phyloP scores from a whole-genome alignment of 164 flowering plant genomes.

The Brasenia schreberi region DNA sequence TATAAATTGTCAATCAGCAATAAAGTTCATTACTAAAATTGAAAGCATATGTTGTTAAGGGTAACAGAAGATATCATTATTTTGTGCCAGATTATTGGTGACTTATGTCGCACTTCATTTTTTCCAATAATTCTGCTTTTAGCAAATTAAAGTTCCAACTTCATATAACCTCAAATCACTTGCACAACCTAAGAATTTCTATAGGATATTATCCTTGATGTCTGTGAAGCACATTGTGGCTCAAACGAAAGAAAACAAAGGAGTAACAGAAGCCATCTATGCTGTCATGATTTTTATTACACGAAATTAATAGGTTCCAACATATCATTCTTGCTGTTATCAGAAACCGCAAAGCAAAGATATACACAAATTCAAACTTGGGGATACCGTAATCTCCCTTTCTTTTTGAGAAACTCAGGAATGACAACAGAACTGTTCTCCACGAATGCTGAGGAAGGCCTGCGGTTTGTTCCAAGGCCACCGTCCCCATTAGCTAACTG shows the following conservation, averaged over 20 bases:
- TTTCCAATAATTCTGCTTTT: too few relatives aligned
- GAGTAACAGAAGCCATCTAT: too few relatives aligned
- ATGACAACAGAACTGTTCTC: constrained; percentile 65
- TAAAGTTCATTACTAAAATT: constrained; percentile 36
- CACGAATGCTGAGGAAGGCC: constrained; percentile 37
- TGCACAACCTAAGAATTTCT: too few relatives aligned
- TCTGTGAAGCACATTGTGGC: too few relatives aligned
- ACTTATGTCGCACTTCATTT: not conserved
- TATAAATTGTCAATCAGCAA: constrained; percentile 37
- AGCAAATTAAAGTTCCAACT: too few relatives aligned
- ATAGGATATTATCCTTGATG: too few relatives aligned
- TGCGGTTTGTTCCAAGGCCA: constrained; percentile 31
- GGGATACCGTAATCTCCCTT: constrained; percentile 85
- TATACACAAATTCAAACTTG: constrained; percentile 28
- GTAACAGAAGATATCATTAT: constrained; percentile 40
- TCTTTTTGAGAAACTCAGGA: constrained; percentile 87
- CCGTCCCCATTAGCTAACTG: constrained; percentile 38
- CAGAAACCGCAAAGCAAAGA: not conserved
- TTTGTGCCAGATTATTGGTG: constrained; percentile 38
- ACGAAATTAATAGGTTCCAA: not conserved
- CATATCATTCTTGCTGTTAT: not conserved
- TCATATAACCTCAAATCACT: too few relatives aligned
- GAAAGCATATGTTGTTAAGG: constrained; percentile 36
- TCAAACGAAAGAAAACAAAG: too few relatives aligned
- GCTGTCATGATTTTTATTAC: not conserved